Evolutionary conservation across 2,329 filamentous ascomycete genomes (phyloP).

Genomic region (Zasmidium citrigriseum): DNA sequence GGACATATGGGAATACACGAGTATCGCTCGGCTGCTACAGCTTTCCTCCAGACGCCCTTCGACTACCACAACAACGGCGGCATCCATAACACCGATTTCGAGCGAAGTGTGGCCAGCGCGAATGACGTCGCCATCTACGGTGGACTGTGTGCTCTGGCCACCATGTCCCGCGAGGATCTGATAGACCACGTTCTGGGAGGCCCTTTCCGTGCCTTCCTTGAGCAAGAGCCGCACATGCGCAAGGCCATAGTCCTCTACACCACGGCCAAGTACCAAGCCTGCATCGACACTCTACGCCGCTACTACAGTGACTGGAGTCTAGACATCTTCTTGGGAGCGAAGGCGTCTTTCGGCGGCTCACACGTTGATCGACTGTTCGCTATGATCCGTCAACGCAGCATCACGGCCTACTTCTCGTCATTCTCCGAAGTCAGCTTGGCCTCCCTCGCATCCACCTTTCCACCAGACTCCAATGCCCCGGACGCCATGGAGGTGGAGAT

Average conservation of each 20-base stretch:
- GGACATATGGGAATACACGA: conserved; percentile 58
- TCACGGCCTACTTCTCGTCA: conserved; percentile 87
- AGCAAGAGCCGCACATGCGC: conserved; percentile 90
- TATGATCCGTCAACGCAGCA: conserved; percentile 83
- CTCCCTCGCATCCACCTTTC: conserved; percentile 77
- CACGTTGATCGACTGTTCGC: conserved; percentile 72
- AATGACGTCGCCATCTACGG: conserved; percentile 95
- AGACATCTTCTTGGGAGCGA: conserved; percentile 69
- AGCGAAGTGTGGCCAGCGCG: conserved; percentile 71
- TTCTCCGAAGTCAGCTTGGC: conserved; percentile 84
- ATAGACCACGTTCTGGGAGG: conserved; percentile 79
- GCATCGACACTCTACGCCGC: conserved; percentile 77
- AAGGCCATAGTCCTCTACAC: conserved; percentile 89
- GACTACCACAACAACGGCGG: conserved; percentile 43
- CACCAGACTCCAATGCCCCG: conserved; percentile 30
- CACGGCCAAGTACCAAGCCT: conserved; percentile 83
- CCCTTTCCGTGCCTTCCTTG: conserved; percentile 81
- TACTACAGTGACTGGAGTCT: conserved; percentile 87
- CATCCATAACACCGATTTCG: conserved; percentile 55
- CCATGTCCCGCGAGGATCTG: conserved; percentile 78
- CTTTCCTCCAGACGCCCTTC: conserved; percentile 67
- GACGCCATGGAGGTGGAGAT: conserved; percentile 73
- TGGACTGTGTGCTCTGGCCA: conserved; percentile 83
- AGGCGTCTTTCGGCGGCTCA: conserved; percentile 41
- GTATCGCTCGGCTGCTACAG: conserved; percentile 67